These are phyloP conservation scores for Lobosporangium transversale DNA, from an alignment of 192 early-diverging fungal genomes.

Conservation along the genomic window DNA sequence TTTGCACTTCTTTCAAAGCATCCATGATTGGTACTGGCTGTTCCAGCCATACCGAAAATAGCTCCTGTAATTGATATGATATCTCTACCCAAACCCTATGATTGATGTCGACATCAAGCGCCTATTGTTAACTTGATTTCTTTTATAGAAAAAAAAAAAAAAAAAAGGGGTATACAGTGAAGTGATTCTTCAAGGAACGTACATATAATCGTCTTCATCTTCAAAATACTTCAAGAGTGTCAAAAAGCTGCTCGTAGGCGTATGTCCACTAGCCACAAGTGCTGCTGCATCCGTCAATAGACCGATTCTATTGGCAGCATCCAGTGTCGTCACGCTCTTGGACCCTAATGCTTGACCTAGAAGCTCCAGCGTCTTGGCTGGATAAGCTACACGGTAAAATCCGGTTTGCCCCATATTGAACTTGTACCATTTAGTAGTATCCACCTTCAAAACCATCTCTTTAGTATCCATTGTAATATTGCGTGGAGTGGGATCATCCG, in stretches of 20 bases:
- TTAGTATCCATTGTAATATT: constrained; percentile 62
- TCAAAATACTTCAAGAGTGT: constrained; percentile 77
- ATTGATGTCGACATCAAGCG: no score
- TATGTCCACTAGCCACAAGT: constrained; percentile 79
- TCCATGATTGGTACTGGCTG: constrained; percentile 65
- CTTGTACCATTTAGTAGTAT: constrained; percentile 78
- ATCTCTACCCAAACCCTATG: constrained; percentile 70
- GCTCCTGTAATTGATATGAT: constrained; percentile 59
- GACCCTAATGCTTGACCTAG: constrained; percentile 64
- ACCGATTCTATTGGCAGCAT: constrained; percentile 72
- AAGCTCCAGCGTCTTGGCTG: constrained; percentile 58
- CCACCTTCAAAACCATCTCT: constrained; percentile 57
- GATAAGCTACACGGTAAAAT: constrained; percentile 88
- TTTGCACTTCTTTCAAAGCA: constrained; percentile 68
- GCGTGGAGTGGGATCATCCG: constrained; percentile 60
- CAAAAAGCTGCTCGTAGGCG: constrained; percentile 76
- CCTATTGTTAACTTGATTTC: neutral
- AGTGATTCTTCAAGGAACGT: constrained; percentile 11
- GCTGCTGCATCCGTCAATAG: constrained; percentile 86
- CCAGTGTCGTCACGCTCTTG: constrained; percentile 59
- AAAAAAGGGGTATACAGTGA: neutral
- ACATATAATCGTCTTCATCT: constrained; percentile 84
- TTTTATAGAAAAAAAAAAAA: neutral
- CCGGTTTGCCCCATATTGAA: constrained; percentile 85
- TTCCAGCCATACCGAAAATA: constrained; percentile 67